A percentile compares a stretch with the other conserved stretches of the same genome.
Conservation (phyloP, 2,329 filamentous ascomycete genomes). For the Talaromyces funiculosus region DNA sequence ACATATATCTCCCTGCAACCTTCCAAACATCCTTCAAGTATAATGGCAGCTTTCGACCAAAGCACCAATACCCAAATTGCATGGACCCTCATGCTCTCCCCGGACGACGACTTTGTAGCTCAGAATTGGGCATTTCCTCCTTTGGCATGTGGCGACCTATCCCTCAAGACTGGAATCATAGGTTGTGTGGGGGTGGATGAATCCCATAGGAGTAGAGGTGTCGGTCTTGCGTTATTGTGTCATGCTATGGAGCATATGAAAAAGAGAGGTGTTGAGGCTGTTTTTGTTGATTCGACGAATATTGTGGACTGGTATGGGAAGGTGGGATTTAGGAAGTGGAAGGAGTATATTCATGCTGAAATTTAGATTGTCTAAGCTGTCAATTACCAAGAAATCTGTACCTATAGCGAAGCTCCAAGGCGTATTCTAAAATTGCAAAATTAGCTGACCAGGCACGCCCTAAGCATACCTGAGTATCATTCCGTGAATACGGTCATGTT, state of each 20-base stretch:
- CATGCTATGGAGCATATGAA: conserved; percentile 43
- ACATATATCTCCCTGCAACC: conserved; percentile 35
- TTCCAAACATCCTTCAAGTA: conserved; percentile 31
- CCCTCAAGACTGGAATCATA: conserved; percentile 35
- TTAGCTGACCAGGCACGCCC: background rate
- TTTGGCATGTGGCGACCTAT: conserved; percentile 29
- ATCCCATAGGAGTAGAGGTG: conserved; percentile 32
- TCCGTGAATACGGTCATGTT: background rate
- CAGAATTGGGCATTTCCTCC: conserved; percentile 38
- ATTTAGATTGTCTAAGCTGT: conserved; percentile 15
- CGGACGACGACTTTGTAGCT: conserved; percentile 26
- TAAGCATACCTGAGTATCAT: background rate
- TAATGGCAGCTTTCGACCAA: conserved; percentile 39
- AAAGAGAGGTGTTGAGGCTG: conserved; percentile 35
- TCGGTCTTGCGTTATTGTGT: conserved; percentile 40
- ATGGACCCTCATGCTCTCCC: conserved; percentile 43
- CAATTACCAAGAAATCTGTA: too few relatives aligned
- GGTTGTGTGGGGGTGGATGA: conserved; percentile 42
- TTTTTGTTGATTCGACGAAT: conserved; percentile 43
- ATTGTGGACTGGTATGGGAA: conserved; percentile 43
- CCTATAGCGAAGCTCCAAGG: too few relatives aligned
- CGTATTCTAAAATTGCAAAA: background rate
- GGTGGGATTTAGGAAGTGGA: conserved; percentile 36
- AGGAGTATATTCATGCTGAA: conserved; percentile 34
- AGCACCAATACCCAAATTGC: conserved; percentile 35